phyloP scores from a whole-genome alignment of 371 early-diverging fungal genomes.

The Syncephalastrum contaminatum region DNA sequence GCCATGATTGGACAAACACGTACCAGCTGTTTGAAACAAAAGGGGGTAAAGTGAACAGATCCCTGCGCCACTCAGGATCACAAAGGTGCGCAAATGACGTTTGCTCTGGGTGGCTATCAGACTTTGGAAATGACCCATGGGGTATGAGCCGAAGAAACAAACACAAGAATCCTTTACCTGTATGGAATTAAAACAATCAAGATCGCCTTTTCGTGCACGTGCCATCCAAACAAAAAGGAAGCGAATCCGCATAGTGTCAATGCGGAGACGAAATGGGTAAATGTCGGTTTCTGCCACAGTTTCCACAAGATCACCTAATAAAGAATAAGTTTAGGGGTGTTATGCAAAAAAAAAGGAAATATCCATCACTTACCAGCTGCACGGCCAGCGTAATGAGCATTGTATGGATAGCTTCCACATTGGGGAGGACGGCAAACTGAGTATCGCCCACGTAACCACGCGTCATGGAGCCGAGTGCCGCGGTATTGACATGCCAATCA shows the following conservation, averaged over 20 bases:
- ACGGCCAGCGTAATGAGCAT: conserved; percentile 73
- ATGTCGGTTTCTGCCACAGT: conserved; percentile 69
- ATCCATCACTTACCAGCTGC: conserved; percentile 61
- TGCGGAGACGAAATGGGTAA: conserved; percentile 69
- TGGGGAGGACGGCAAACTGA: conserved; percentile 78
- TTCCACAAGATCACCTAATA: conserved; percentile 39
- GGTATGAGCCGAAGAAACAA: background rate
- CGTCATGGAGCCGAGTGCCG: conserved; percentile 68
- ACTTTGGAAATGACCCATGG: conserved; percentile 18
- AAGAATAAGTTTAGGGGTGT: background rate
- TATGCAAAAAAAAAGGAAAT: background rate
- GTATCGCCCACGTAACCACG: conserved; percentile 94
- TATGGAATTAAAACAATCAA: conserved; percentile 84
- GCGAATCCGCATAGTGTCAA: conserved; percentile 82
- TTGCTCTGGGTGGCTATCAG: conserved; percentile 49
- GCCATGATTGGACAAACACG: conserved; percentile 11
- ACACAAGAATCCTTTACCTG: conserved; percentile 40
- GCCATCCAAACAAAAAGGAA: conserved; percentile 96
- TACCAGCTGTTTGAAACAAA: conserved; percentile 74
- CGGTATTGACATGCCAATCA: conserved; percentile 43
- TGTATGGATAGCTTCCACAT: conserved; percentile 73
- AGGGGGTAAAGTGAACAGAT: conserved; percentile 85
- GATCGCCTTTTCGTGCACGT: conserved; percentile 97
- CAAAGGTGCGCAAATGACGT: conserved; percentile 54
- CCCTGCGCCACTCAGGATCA: conserved; percentile 71